Percentiles rank a stretch among this genome's conserved stretches.
phyloP scores from a whole-genome alignment of 352 stramenopile species.

The Globisporangium iwayamae region DNA sequence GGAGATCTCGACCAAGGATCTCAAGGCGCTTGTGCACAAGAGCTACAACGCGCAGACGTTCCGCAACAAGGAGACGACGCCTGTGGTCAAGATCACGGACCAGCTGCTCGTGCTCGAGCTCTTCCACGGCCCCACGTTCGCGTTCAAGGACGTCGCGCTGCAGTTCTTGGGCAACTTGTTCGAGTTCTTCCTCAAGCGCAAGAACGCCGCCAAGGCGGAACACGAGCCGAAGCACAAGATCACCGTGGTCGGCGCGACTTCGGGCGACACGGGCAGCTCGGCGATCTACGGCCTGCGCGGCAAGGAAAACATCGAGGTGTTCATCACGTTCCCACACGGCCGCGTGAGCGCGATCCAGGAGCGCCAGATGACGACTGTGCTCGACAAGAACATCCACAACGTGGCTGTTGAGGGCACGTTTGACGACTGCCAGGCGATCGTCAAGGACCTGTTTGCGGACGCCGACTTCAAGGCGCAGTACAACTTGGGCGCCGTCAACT shows the following conservation, averaged over 20 bases:
- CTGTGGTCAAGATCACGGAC: constrained; percentile 89
- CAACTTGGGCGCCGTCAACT: constrained; percentile 98
- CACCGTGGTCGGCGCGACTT: constrained; percentile 97
- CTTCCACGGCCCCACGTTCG: constrained; percentile 99
- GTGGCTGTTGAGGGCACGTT: constrained; percentile 95
- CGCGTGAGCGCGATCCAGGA: constrained; percentile 97
- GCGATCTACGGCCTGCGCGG: constrained; percentile 97
- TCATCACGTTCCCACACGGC: constrained; percentile 97
- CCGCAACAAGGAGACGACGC: constrained; percentile 91
- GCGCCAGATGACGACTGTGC: constrained; percentile 98
- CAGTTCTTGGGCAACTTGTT: constrained; percentile 99
- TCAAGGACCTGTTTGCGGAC: constrained; percentile 97
- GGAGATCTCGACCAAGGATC: constrained; percentile 90
- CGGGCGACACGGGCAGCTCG: constrained; percentile 96
- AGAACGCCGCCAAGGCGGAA: constrained; percentile 64
- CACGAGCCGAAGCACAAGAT: constrained; percentile 74
- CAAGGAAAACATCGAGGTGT: constrained; percentile 97
- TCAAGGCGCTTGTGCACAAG: constrained; percentile 90
- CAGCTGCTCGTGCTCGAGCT: constrained; percentile 94
- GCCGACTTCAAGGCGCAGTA: constrained; percentile 90
- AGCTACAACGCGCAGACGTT: constrained; percentile 93
- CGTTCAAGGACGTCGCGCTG: constrained; percentile 99
- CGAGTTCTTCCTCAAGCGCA: constrained; percentile 96
- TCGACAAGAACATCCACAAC: constrained; percentile 98
- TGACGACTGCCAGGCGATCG: constrained; percentile 98